These are phyloP conservation scores for Ettlia oleoabundans DNA, from an alignment of 139 green algal species.

Conservation along the genomic window DNA sequence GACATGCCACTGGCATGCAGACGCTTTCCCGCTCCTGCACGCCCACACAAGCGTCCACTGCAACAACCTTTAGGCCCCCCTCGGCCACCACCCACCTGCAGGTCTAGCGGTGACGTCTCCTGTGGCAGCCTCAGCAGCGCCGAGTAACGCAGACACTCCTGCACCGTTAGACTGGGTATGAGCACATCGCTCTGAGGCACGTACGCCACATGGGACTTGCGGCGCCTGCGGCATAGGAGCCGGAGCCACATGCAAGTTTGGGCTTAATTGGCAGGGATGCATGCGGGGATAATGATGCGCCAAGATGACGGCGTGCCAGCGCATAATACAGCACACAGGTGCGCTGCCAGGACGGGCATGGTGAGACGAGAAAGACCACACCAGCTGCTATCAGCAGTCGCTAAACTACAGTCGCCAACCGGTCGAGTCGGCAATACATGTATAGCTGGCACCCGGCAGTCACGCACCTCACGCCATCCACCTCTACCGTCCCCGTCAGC, in stretches of 20 bases:
- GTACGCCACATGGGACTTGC: conserved; percentile 55
- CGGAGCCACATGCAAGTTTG: background rate
- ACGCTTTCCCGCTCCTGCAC: too few relatives aligned
- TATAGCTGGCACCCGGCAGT: background rate
- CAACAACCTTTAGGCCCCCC: too few relatives aligned
- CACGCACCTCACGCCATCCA: conserved; percentile 34
- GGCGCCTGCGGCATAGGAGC: conserved; percentile 7
- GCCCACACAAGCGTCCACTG: too few relatives aligned
- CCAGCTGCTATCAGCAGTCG: too few relatives aligned
- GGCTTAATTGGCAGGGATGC: background rate
- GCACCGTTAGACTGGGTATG: conserved; percentile 75
- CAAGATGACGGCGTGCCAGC: too few relatives aligned
- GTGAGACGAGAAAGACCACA: too few relatives aligned
- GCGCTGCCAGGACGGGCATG: too few relatives aligned
- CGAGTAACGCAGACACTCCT: conserved; percentile 73
- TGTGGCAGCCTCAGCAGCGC: conserved; percentile 66
- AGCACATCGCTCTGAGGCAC: conserved; percentile 83
- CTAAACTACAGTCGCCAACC: too few relatives aligned
- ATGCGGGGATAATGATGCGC: too few relatives aligned
- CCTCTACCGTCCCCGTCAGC: conserved; percentile 30
- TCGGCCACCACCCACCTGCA: conserved; percentile 41
- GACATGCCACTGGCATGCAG: background rate
- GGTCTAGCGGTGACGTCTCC: conserved; percentile 35
- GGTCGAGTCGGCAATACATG: too few relatives aligned
- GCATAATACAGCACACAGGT: too few relatives aligned